Conservation (phyloP, 352 stramenopile genomes). For the Hyaloperonospora arabidopsidis region DNA sequence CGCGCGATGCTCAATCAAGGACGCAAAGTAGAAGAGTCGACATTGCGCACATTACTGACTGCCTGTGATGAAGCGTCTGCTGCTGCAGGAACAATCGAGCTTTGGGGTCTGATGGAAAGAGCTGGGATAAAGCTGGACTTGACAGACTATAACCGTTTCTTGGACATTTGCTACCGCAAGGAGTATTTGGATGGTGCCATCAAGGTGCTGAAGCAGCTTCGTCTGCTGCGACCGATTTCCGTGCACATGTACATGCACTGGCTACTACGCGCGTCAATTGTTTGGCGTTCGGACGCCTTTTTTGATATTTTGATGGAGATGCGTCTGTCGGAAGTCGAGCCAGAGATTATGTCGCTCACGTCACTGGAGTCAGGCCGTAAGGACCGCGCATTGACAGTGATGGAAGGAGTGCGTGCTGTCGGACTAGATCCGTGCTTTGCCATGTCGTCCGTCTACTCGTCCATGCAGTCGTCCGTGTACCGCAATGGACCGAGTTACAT, state of each 20-base stretch:
- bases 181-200: constrained; percentile 75
- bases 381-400: constrained; percentile 77
- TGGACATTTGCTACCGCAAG: constrained; percentile 72
- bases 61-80: constrained; percentile 63
- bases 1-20: constrained; percentile 79
- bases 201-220: constrained; percentile 70
- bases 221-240: constrained; percentile 46
- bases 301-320: constrained; percentile 85
- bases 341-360: constrained; percentile 76
- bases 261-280: constrained; percentile 66
- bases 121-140: constrained; percentile 48
- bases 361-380: constrained; percentile 80
- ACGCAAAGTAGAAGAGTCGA: constrained; percentile 72
- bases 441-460: constrained; percentile 80
- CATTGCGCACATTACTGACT: constrained; percentile 60
- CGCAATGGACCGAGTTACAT: constrained; percentile 49
- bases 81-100: constrained; percentile 51
- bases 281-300: constrained; percentile 77
- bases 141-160: constrained; percentile 55
- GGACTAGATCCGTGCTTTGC: constrained; percentile 79
- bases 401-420: constrained; percentile 79
- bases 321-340: constrained; percentile 69
- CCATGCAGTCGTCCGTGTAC: constrained; percentile 70
- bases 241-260: constrained; percentile 83
- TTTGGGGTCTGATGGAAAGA: constrained; percentile 64